phyloP scores from a whole-genome alignment of 2,329 filamentous ascomycete genomes.

The Parascedosporium putredinis region DNA sequence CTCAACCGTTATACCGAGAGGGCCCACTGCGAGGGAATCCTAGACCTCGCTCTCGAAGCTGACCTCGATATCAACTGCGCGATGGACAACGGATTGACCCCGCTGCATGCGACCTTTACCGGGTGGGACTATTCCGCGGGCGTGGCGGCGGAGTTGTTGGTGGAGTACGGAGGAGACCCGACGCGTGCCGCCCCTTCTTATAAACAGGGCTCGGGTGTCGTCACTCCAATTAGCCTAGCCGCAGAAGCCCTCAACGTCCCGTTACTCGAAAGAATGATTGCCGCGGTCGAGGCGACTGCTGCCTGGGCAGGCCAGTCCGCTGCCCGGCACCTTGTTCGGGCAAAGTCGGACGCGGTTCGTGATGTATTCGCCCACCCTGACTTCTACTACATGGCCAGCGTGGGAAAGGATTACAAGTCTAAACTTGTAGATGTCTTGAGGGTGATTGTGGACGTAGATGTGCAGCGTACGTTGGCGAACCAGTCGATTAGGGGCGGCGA shows the following conservation, averaged over 20 bases:
- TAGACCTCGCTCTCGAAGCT: background rate
- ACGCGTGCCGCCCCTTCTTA: background rate
- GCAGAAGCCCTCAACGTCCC: background rate
- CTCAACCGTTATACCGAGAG: background rate
- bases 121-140: background rate
- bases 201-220: background rate
- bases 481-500: no score
- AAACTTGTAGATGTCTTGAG: no score
- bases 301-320: no score
- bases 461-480: no score
- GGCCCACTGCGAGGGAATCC: background rate
- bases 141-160: background rate
- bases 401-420: no score
- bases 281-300: no score
- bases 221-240: background rate
- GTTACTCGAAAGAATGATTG: background rate
- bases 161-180: background rate
- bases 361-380: no score
- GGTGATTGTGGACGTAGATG: no score
- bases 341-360: no score
- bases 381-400: no score
- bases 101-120: background rate
- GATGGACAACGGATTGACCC: background rate
- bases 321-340: no score
- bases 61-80: background rate